Base-by-base conservation (phyloP, 345 rosid species). In the Syzygium aqueum region DNA sequence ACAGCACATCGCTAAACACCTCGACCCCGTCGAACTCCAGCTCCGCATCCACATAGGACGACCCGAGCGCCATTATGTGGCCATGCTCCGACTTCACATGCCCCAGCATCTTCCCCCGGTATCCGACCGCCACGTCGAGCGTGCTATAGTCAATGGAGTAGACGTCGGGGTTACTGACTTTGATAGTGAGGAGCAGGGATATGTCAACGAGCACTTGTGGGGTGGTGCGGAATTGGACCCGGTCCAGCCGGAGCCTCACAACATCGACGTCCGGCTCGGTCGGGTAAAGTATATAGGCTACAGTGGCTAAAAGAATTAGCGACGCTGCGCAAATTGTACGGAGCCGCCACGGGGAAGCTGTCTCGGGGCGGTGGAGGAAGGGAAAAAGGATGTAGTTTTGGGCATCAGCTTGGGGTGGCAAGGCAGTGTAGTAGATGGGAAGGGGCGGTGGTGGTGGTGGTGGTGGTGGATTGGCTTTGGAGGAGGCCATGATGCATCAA, bases 81-180 rank as follows among this genome's bases (percentile, higher is more conserved):
- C 95, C 96, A 0, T 88, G 88, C 22, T 89, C 86, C 0, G 95
- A 92, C 85, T 67, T 92, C 94, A 93, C 97, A 90, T 92, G 95
- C 49, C 98, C 98, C 86, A 96, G 89, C 92, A 88, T 89, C 89
- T 94, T 94, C 88, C 98, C 98, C 65, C 95, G 91, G 88, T 95
- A 97, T 17, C 82, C 91, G 2, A 97, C 65, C 22, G 91, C 90
- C 82, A 97, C 95, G 84, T 93, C 94, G 23, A 97, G 91, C 27
- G 7, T 89, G 49, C 87, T 87, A 83, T 92, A 94, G 89, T 93
- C 95, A 91, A 95, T 89, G 89, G 95, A 89, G 91, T 94, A 97
- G 85, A 94, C 93, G 89, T 94, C 98, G 51, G 90, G 90, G 82
- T 97, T 96, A 22, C 90, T 87, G 85, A 97, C 98, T 86, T 90